Conservation (phyloP, 2,329 filamentous ascomycete species). For the Penicillium sp. region DNA sequence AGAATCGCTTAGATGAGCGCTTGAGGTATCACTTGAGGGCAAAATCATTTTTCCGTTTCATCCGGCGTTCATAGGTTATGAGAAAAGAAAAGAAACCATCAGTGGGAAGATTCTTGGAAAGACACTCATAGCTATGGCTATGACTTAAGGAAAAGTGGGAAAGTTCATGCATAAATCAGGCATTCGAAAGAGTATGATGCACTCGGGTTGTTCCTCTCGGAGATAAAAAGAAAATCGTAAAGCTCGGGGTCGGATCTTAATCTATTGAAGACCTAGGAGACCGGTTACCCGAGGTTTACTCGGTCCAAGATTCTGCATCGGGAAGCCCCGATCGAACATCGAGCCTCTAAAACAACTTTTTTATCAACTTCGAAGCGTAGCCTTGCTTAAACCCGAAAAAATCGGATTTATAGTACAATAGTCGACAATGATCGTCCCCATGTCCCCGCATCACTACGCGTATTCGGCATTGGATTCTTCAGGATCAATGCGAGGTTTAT, state of each 20-base stretch:
- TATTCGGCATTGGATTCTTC: not conserved
- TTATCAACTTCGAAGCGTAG: not conserved
- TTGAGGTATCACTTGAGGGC: not conserved
- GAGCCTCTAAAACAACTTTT: not conserved
- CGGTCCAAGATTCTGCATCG: conserved; percentile 3
- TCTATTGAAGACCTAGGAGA: not conserved
- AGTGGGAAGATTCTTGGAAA: not conserved
- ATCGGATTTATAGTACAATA: conserved; percentile 3
- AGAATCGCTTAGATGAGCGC: not conserved
- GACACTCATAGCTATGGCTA: not conserved
- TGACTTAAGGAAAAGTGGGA: no score
- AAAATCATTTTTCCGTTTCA: not conserved
- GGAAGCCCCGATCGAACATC: conserved; percentile 2
- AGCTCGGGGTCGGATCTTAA: not conserved
- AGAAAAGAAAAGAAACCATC: not conserved
- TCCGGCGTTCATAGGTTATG: not conserved
- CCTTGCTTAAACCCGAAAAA: not conserved
- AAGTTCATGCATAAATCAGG: no score
- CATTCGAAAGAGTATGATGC: no score
- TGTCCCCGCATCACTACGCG: not conserved
- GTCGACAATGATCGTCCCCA: not conserved
- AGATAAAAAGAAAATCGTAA: not conserved
- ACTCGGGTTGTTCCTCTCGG: no score
- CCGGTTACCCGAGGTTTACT: not conserved
- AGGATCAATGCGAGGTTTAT: not conserved